These are phyloP conservation scores for Termitomyces sp. DNA, from an alignment of 768 basidiomycete species.

Conservation along the genomic window DNA sequence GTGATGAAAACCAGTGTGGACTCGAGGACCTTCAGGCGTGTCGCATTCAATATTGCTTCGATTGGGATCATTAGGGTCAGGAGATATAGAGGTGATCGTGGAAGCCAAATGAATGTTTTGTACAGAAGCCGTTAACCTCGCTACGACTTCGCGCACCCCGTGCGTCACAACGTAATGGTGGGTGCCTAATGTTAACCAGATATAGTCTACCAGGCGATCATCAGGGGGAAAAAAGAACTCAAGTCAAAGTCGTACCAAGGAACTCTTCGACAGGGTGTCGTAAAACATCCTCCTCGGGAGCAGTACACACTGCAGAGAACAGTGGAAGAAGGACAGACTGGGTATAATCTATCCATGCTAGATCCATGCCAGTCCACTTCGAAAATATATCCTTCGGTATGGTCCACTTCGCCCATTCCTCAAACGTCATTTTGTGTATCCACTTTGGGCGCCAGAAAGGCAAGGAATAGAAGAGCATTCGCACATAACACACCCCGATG, in stretches of 20 bases:
- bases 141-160: constrained; percentile 59
- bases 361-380: constrained; percentile 42
- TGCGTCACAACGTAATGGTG: constrained; percentile 62
- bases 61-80: constrained; percentile 29
- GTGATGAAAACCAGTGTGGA: constrained; percentile 53
- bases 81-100: constrained; percentile 41
- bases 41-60: constrained; percentile 36
- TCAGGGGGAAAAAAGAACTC: neutral
- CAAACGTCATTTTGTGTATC: constrained; percentile 37
- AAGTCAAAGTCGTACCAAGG: constrained; percentile 42
- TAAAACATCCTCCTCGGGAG: constrained; percentile 49
- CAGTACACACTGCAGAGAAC: constrained; percentile 73
- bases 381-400: constrained; percentile 39
- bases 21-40: constrained; percentile 20
- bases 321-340: constrained; percentile 54
- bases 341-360: constrained; percentile 49
- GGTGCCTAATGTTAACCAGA: constrained; percentile 63
- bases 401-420: constrained; percentile 41
- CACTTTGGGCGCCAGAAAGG: constrained; percentile 34
- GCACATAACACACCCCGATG: constrained; percentile 42
- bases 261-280: constrained; percentile 61
- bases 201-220: constrained; percentile 48
- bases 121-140: constrained; percentile 40
- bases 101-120: constrained; percentile 53
- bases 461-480: constrained; percentile 37